Evolutionary conservation across 805 yeast species (phyloP).

Genomic region (Zygotorulaspora sp.): DNA sequence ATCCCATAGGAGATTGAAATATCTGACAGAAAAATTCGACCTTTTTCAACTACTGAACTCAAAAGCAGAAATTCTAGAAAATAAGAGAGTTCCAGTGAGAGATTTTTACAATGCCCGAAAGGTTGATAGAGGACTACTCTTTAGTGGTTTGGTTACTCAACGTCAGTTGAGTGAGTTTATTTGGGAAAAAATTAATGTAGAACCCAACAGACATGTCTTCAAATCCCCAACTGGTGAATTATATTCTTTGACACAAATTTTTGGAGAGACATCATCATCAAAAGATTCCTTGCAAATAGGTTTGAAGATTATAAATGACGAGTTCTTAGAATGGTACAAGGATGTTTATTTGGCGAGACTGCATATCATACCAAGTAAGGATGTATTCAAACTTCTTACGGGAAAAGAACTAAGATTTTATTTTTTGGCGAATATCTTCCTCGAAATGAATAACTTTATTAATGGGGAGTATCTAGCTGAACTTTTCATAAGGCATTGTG

Average conservation of each 20-base stretch:
- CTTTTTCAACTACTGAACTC: slow-evolving; percentile 35
- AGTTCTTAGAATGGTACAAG: slow-evolving; percentile 25
- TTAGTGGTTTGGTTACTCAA: slow-evolving; percentile 31
- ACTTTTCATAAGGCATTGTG: slow-evolving; percentile 32
- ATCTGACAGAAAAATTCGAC: slow-evolving; percentile 36
- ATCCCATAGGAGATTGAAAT: slow-evolving; percentile 31
- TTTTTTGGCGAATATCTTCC: slow-evolving; percentile 34
- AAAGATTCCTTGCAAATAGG: slow-evolving; percentile 25
- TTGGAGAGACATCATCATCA: slow-evolving; percentile 15
- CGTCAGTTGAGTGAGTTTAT: slow-evolving; percentile 37
- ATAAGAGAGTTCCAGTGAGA: slow-evolving; percentile 39
- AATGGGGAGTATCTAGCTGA: slow-evolving; percentile 39
- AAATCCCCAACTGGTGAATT: slow-evolving; percentile 18
- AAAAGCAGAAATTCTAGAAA: slow-evolving; percentile 34
- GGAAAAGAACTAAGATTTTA: slow-evolving; percentile 28
- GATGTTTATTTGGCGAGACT: slow-evolving; percentile 22
- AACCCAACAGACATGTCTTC: slow-evolving; percentile 37
- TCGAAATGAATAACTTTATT: slow-evolving; percentile 37
- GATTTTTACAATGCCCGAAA: slow-evolving; percentile 92
- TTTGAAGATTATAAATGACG: slow-evolving; percentile 32
- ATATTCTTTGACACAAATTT: slow-evolving; percentile 27
- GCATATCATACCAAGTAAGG: slow-evolving; percentile 22
- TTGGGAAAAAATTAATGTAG: slow-evolving; percentile 35
- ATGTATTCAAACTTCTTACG: slow-evolving; percentile 16
- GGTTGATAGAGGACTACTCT: slow-evolving; percentile 52